A percentile compares a stretch with the other conserved stretches of the same genome.
Conservation (phyloP, 2,329 filamentous ascomycete species). For the Colletotrichum horii region DNA sequence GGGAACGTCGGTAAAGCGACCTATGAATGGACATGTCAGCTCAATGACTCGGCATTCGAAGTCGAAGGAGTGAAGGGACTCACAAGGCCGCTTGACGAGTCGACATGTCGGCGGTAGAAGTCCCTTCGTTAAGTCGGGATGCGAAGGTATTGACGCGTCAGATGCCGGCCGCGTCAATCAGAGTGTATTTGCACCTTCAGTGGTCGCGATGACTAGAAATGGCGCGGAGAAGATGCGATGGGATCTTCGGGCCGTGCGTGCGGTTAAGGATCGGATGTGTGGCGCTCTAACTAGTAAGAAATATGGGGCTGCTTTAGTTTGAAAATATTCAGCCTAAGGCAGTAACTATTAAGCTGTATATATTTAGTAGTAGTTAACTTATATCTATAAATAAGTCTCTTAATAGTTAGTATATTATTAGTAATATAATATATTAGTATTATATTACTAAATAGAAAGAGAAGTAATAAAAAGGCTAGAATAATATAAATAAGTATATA, state of each 20-base stretch:
- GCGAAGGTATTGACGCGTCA: neutral
- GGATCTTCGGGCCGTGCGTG: neutral
- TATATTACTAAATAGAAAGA: too few relatives aligned
- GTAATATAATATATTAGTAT: too few relatives aligned
- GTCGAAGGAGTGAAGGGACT: conserved; percentile 30
- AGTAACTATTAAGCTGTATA: neutral
- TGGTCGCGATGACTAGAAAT: neutral
- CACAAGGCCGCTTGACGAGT: conserved; percentile 57
- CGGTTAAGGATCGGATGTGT: too few relatives aligned
- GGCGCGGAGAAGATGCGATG: neutral
- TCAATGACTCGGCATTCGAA: neutral
- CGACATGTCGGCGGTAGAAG: conserved; percentile 39
- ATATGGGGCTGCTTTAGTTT: neutral
- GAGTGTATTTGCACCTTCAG: neutral
- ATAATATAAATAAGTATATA: too few relatives aligned
- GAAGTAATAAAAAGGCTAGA: too few relatives aligned
- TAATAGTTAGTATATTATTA: too few relatives aligned
- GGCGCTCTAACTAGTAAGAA: neutral
- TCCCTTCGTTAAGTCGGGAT: neutral
- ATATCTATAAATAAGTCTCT: too few relatives aligned
- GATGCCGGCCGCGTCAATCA: neutral
- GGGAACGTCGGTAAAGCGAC: conserved; percentile 86
- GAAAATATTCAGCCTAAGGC: neutral
- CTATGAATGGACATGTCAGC: conserved; percentile 37
- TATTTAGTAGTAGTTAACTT: too few relatives aligned